These are phyloP conservation scores for Plasmodium malariae DNA, from an alignment of 169 alveolate species.

Conservation along the genomic window DNA sequence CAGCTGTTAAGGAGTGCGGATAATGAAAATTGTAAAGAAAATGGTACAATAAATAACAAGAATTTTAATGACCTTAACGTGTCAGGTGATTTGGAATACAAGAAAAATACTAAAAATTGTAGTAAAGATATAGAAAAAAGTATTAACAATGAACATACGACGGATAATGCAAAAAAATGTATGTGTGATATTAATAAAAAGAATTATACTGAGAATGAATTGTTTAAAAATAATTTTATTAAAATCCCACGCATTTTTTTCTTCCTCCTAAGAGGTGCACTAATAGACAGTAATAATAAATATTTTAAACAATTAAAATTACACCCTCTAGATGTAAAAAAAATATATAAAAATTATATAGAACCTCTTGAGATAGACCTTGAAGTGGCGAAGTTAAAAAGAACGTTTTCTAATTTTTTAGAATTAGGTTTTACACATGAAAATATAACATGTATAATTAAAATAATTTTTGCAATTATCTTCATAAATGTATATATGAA, in stretches of 20 bases:
- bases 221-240: conserved; percentile 7
- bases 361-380: conserved; percentile 17
- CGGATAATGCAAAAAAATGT: too few species aligned
- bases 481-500: conserved; percentile 69
- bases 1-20: conserved; percentile 11
- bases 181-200: too few species aligned
- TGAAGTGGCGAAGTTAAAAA: conserved; percentile 15
- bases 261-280: conserved; percentile 34
- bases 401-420: conserved; percentile 29
- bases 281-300: conserved; percentile 10
- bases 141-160: too few species aligned
- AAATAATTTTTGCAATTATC: conserved; percentile 39
- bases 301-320: conserved; percentile 47
- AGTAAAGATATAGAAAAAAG: neutral
- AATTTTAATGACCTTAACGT: neutral
- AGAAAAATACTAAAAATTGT: neutral
- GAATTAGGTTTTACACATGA: conserved; percentile 40
- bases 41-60: neutral
- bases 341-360: conserved; percentile 61
- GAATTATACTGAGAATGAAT: neutral
- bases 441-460: conserved; percentile 31
- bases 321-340: conserved; percentile 64
- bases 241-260: conserved; percentile 60
- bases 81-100: neutral
- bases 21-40: neutral